Percentiles rank a stretch among this genome's conserved stretches.
phyloP scores from a whole-genome alignment of 2,329 filamentous ascomycete species.

The Huntiella bhutanensis region DNA sequence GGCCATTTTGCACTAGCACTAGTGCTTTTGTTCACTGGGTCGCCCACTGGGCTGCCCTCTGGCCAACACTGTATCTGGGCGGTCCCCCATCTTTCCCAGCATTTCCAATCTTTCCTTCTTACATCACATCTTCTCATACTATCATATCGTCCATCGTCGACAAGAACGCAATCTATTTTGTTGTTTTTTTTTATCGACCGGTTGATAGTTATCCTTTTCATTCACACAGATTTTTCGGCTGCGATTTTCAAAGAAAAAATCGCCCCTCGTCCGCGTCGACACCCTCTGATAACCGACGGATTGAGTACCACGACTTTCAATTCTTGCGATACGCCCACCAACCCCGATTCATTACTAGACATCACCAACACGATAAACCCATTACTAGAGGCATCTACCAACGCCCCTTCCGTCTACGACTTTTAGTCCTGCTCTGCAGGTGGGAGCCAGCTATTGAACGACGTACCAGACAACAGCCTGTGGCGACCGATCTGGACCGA shows the following conservation, averaged over 20 bases:
- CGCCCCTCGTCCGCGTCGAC: constrained; percentile 10
- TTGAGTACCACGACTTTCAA: constrained; percentile 6
- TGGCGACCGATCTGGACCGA: too few species aligned
- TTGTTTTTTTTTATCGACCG: constrained; percentile 7
- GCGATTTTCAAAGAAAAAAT: too few species aligned
- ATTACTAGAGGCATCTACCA: background rate
- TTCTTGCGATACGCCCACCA: constrained; percentile 1
- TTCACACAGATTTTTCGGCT: background rate
- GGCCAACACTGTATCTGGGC: constrained; percentile 11
- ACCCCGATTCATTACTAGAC: background rate
- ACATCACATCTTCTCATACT: constrained; percentile 8
- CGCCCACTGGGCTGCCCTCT: background rate
- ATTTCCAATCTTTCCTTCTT: constrained; percentile 9
- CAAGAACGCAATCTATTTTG: background rate
- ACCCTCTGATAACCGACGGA: constrained; percentile 5
- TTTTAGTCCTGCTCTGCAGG: constrained; percentile 11
- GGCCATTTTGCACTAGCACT: too few species aligned
- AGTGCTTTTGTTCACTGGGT: too few species aligned
- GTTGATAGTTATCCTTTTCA: constrained; percentile 6
- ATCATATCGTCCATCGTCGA: constrained; percentile 1
- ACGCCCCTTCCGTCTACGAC: background rate
- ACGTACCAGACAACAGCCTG: too few species aligned
- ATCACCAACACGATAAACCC: constrained; percentile 1
- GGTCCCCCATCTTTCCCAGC: constrained; percentile 12
- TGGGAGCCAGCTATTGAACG: constrained; percentile 1